Evolutionary conservation across 2,329 filamentous ascomycete species (phyloP).

Genomic region (Exophiala dermatitidis): DNA sequence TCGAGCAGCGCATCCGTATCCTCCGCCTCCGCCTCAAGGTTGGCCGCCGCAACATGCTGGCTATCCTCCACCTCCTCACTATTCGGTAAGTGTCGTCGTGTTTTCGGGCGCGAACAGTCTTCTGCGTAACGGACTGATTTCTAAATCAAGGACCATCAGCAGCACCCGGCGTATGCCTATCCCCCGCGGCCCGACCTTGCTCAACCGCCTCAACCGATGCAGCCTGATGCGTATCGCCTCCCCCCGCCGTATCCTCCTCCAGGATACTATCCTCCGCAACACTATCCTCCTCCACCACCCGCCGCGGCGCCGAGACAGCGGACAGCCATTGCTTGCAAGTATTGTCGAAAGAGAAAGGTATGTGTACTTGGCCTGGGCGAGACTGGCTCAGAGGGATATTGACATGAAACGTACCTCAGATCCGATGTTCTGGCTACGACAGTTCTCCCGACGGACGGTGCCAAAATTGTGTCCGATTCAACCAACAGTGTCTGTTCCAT

Average conservation of each 20-base stretch:
- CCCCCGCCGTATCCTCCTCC: conserved; percentile 35
- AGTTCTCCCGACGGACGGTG: conserved; percentile 64
- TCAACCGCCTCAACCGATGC: conserved; percentile 35
- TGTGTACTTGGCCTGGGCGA: conserved; percentile 18
- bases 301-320: conserved; percentile 44
- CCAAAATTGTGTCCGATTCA: conserved; percentile 65
- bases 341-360: conserved; percentile 48
- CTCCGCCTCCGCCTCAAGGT: conserved; percentile 31
- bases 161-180: conserved; percentile 30
- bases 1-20: conserved; percentile 32
- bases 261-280: conserved; percentile 36
- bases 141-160: conserved; percentile 20
- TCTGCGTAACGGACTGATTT: conserved; percentile 9
- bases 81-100: conserved; percentile 34
- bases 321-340: conserved; percentile 47
- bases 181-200: conserved; percentile 34
- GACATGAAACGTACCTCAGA: conserved; percentile 43
- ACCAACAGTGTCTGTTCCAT: conserved; percentile 70
- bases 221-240: conserved; percentile 37
- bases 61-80: conserved; percentile 30
- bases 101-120: not conserved
- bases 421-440: conserved; percentile 69
- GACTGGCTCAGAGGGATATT: not conserved
- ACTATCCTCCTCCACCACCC: conserved; percentile 35
- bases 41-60: conserved; percentile 27